These are phyloP conservation scores for Didymosphaeria variabile DNA, from an alignment of 2,329 filamentous ascomycete species.

Conservation along the genomic window DNA sequence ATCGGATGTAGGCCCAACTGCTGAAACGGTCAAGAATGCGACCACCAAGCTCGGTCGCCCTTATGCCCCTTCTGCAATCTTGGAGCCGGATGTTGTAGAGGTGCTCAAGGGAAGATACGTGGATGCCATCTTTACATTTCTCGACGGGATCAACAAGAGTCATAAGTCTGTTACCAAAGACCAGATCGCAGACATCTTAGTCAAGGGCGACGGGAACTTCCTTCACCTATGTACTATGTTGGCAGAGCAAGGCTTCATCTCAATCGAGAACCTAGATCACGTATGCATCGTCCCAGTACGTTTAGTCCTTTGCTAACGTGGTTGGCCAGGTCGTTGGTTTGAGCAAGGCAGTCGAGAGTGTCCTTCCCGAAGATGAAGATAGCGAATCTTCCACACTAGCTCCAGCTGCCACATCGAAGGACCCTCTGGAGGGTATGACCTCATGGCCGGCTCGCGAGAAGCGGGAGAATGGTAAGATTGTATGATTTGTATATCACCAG, in stretches of 20 bases:
- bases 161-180: slow-evolving; percentile 19
- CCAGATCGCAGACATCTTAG: slow-evolving; percentile 25
- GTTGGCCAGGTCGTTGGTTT: slow-evolving; percentile 25
- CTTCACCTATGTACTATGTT: slow-evolving; percentile 33
- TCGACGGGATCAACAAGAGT: slow-evolving; percentile 28
- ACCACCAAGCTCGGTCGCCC: slow-evolving; percentile 28
- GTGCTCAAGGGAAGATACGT: slow-evolving; percentile 28
- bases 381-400: background rate
- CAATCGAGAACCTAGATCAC: slow-evolving; percentile 32
- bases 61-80: slow-evolving; percentile 19
- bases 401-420: slow-evolving; percentile 6
- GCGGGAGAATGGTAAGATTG: slow-evolving; percentile 37
- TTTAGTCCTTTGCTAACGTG: background rate
- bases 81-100: slow-evolving; percentile 19
- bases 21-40: slow-evolving; percentile 23
- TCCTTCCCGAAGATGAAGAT: slow-evolving; percentile 26
- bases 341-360: slow-evolving; percentile 29
- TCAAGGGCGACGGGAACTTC: slow-evolving; percentile 31
- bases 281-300: background rate
- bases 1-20: background rate
- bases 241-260: slow-evolving; percentile 28
- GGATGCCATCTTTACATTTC: slow-evolving; percentile 30
- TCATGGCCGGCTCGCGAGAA: slow-evolving; percentile 43
- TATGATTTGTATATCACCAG: background rate
- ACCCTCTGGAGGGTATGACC: slow-evolving; percentile 23